These are phyloP conservation scores for Corrigiola litoralis DNA, from an alignment of 179 eudicot species.

Conservation along the genomic window DNA sequence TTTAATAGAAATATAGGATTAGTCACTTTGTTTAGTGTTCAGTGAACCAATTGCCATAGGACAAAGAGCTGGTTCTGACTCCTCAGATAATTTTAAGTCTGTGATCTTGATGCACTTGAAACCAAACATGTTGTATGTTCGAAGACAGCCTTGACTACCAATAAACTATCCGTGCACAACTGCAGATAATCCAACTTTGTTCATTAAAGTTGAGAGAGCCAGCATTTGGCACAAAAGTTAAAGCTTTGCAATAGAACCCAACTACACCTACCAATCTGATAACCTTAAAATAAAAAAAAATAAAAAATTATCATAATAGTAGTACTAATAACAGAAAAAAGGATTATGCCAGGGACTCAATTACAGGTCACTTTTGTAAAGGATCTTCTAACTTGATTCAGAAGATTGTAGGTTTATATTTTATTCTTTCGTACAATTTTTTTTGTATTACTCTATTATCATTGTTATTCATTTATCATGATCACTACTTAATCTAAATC, in stretches of 20 bases:
- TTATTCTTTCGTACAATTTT: background rate
- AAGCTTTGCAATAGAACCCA: background rate
- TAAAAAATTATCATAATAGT: background rate
- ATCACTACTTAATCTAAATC: constrained; percentile 12
- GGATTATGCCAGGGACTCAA: background rate
- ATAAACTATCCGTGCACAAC: constrained; percentile 7
- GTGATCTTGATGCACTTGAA: constrained; percentile 7
- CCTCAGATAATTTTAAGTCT: background rate
- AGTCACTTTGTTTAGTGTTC: too few species aligned
- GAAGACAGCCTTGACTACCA: constrained; percentile 25
- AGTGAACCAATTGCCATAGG: too few species aligned
- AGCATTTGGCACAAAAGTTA: constrained; percentile 23
- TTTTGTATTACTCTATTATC: background rate
- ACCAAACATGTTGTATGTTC: constrained; percentile 17
- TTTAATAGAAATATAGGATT: too few species aligned
- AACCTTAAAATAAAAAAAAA: background rate
- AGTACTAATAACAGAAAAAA: background rate
- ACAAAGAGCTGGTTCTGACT: too few species aligned
- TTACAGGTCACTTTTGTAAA: constrained; percentile 30
- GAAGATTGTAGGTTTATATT: constrained; percentile 20
- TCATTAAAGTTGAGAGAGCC: background rate
- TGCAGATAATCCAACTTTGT: constrained; percentile 9
- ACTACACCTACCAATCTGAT: constrained; percentile 13
- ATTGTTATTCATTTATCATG: background rate
- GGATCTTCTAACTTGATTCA: constrained; percentile 20